These are phyloP conservation scores for Tubosaeta sp. DNA, from an alignment of 768 basidiomycete species.

Conservation along the genomic window DNA sequence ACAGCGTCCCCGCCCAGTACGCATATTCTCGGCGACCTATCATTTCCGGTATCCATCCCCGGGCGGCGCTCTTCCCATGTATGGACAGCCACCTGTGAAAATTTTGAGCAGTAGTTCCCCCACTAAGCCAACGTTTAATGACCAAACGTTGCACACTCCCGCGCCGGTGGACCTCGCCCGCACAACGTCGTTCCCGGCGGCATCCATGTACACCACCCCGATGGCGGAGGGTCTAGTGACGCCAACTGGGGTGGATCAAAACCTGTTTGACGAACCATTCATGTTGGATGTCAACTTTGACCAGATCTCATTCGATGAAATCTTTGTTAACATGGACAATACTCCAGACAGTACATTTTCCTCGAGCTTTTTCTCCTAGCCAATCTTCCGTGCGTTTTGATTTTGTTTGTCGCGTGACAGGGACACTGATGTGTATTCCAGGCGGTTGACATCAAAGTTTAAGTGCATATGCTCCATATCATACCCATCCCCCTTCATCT, in stretches of 20 bases:
- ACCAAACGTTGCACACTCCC: constrained; percentile 2
- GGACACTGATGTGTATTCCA: constrained; percentile 6
- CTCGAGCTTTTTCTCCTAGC: constrained; percentile 25
- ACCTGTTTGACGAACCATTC: constrained; percentile 27
- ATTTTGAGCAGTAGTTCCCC: constrained; percentile 10
- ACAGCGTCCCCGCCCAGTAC: constrained; percentile 24
- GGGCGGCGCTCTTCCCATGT: constrained; percentile 6
- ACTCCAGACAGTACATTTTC: constrained; percentile 15
- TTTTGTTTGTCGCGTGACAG: not conserved
- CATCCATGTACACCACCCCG: not conserved
- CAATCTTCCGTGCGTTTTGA: constrained; percentile 26
- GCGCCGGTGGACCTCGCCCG: not conserved
- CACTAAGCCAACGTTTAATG: constrained; percentile 13
- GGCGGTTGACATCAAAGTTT: constrained; percentile 21
- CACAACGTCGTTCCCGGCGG: constrained; percentile 6
- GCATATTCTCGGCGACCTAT: constrained; percentile 57
- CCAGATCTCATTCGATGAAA: constrained; percentile 24
- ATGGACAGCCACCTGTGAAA: constrained; percentile 9
- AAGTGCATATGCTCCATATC: not conserved
- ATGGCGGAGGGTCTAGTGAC: not conserved
- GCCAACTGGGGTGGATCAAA: constrained; percentile 15
- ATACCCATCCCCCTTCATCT: not conserved
- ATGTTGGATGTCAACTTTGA: constrained; percentile 29
- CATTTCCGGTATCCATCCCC: constrained; percentile 44
- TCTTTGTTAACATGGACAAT: constrained; percentile 16